Evolutionary conservation across 768 basidiomycete species (phyloP).

Genomic region (Candolleomyces eurysporus): DNA sequence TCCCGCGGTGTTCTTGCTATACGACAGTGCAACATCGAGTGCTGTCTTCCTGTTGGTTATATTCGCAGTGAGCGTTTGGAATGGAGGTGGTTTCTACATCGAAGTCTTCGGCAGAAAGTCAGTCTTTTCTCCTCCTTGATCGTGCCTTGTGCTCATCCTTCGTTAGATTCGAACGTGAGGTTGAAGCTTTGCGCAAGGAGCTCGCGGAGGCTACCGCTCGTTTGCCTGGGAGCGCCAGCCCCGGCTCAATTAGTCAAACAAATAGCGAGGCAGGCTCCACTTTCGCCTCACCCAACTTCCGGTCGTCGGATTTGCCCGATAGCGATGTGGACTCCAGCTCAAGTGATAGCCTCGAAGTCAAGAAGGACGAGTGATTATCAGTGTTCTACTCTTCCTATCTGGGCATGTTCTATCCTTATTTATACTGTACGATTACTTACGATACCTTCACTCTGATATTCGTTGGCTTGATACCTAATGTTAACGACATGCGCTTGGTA

Average conservation of each 20-base stretch:
- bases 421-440: not conserved
- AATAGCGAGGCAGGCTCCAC: constrained; percentile 19
- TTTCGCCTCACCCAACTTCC: constrained; percentile 17
- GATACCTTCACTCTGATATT: not conserved
- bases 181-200: constrained; percentile 88
- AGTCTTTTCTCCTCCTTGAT: constrained; percentile 27
- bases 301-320: not conserved
- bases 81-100: constrained; percentile 93
- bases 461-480: too few species aligned
- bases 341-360: constrained; percentile 12
- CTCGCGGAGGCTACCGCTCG: constrained; percentile 68
- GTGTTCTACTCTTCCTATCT: not conserved
- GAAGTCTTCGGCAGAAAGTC: constrained; percentile 97
- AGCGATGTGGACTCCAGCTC: constrained; percentile 18
- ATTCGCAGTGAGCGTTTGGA: constrained; percentile 90
- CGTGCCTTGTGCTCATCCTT: constrained; percentile 11
- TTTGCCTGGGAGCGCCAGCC: constrained; percentile 42
- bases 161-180: constrained; percentile 84
- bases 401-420: not conserved
- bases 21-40: constrained; percentile 78
- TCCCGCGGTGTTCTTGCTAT: constrained; percentile 80
- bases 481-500: too few species aligned
- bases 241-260: constrained; percentile 39
- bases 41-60: constrained; percentile 74
- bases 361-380: constrained; percentile 23